Percentiles rank a stretch among this genome's conserved stretches.
Conservation (phyloP, 306 rosid species). For the Spatholobus suberectus region DNA sequence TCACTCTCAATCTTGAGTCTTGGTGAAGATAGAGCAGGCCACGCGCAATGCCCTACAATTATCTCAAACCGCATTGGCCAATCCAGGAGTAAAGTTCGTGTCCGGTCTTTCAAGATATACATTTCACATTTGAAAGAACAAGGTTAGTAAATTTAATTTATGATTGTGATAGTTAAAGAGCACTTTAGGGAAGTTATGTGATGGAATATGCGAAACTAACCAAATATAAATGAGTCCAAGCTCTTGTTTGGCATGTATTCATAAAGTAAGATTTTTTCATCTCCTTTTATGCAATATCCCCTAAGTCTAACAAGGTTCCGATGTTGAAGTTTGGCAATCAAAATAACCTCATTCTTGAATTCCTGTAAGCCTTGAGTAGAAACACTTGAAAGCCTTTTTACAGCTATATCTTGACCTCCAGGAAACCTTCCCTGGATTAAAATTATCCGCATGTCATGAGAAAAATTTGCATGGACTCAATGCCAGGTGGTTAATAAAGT, state of each 20-base stretch:
- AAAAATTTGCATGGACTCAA: background rate
- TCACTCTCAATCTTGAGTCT: slow-evolving; percentile 44
- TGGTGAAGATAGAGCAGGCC: slow-evolving; percentile 50
- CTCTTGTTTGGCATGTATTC: slow-evolving; percentile 64
- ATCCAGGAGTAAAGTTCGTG: slow-evolving; percentile 23
- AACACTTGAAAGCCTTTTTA: slow-evolving; percentile 58
- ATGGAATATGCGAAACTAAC: slow-evolving; percentile 29
- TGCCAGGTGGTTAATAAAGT: too few relatives aligned
- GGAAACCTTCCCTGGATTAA: slow-evolving; percentile 47
- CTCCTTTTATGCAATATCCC: slow-evolving; percentile 52
- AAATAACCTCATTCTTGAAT: slow-evolving; percentile 54
- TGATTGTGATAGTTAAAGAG: background rate
- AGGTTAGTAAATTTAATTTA: background rate
- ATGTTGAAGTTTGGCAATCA: slow-evolving; percentile 62
- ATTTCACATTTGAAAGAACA: background rate
- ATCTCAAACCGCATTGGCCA: slow-evolving; percentile 56
- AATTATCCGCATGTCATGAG: background rate
- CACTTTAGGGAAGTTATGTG: background rate
- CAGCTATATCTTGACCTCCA: slow-evolving; percentile 47
- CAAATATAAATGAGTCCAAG: slow-evolving; percentile 57
- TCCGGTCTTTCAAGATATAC: slow-evolving; percentile 33
- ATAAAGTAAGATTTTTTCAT: slow-evolving; percentile 58
- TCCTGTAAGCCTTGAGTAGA: slow-evolving; percentile 58
- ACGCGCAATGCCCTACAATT: slow-evolving; percentile 47
- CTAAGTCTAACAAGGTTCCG: slow-evolving; percentile 55